Base-by-base conservation (phyloP, 2,329 filamentous ascomycete genomes). In the Colletotrichum lupini region DNA sequence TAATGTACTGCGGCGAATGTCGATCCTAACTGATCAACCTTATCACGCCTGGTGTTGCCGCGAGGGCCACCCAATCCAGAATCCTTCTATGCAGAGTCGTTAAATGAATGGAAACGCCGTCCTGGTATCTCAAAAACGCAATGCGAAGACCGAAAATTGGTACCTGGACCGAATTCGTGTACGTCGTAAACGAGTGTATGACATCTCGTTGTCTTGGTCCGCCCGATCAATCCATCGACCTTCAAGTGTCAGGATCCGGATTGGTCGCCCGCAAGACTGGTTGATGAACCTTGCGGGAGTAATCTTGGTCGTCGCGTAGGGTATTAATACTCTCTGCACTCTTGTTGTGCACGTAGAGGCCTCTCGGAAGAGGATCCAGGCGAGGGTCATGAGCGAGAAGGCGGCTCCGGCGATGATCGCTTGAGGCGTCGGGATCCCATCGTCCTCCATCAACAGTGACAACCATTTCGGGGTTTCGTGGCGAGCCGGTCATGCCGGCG, bases 261-360 rank as follows among this genome's bases (percentile, higher is more conserved):
- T 92, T 92, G 35, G 85, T 90, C 9, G 90, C 90, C 75, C 90
- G 85, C n/a, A 92, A 83, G 8, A 92, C 89, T 11, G 87, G 85
- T 56, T 86, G 83, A 62, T 87, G 88, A 16, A 92, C 90, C 76
- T 86, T 85, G 75, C 91, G 84, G 52, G 90, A 92, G 78, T 92
- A 92, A 76, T 92, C 91, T 72, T 91, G 89, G 74, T 92, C 89
- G 78, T 92, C 91, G 69, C 88, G 88, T 5, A 92, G 81, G 1
- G 90, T 92, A 76, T 89, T 89, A 78, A 92, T 82, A 78, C 90
- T 92, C 79, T 92, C 90, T 74, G 87, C 87, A 76, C 90, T 92
- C 79, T 88, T 88, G 76, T 87, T 91, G 30, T 88, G 85, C 56
- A 84, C 82, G 78, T 92, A 92, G 14, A 91, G 82, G 22, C 87